A percentile compares a stretch with the other conserved stretches of the same genome.
phyloP scores from a whole-genome alignment of 2,329 filamentous ascomycete genomes.

The Fusarium sulawesiense region DNA sequence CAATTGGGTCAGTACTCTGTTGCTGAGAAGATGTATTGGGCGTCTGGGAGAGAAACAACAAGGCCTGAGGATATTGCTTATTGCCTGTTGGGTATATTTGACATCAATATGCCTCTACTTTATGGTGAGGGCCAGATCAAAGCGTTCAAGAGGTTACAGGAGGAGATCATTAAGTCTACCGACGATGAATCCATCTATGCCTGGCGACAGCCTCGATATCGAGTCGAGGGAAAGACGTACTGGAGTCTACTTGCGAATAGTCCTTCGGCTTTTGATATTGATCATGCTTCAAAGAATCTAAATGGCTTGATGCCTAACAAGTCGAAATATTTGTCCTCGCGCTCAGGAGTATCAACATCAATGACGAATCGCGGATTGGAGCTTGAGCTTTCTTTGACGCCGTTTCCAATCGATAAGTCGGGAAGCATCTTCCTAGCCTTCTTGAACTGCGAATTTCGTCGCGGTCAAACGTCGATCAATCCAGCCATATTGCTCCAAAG shows the following conservation, averaged over 20 bases:
- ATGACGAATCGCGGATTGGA: slow-evolving; percentile 44
- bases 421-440: slow-evolving; percentile 46
- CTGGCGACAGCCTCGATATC: slow-evolving; percentile 37
- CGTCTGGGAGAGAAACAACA: slow-evolving; percentile 45
- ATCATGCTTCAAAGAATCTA: slow-evolving; percentile 32
- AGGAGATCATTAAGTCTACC: slow-evolving; percentile 47
- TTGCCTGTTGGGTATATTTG: slow-evolving; percentile 50
- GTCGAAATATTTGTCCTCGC: slow-evolving; percentile 43
- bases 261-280: slow-evolving; percentile 43
- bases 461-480: slow-evolving; percentile 38
- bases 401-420: slow-evolving; percentile 44
- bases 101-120: slow-evolving; percentile 51
- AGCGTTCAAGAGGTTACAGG: slow-evolving; percentile 45
- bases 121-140: slow-evolving; percentile 49
- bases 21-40: slow-evolving; percentile 49
- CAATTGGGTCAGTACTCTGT: slow-evolving; percentile 34
- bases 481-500: slow-evolving; percentile 47
- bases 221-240: slow-evolving; percentile 30
- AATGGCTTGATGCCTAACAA: slow-evolving; percentile 32
- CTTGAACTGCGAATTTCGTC: slow-evolving; percentile 46
- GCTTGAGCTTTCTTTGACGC: slow-evolving; percentile 45
- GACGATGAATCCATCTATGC: slow-evolving; percentile 49
- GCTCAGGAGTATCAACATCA: slow-evolving; percentile 35
- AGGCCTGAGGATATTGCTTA: slow-evolving; percentile 49
- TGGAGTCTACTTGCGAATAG: slow-evolving; percentile 46